Evolutionary conservation across 805 yeast genomes (phyloP), one percentile per base, ranked within the genome.

Genomic region (Isabelozyma gotoi): DNA sequence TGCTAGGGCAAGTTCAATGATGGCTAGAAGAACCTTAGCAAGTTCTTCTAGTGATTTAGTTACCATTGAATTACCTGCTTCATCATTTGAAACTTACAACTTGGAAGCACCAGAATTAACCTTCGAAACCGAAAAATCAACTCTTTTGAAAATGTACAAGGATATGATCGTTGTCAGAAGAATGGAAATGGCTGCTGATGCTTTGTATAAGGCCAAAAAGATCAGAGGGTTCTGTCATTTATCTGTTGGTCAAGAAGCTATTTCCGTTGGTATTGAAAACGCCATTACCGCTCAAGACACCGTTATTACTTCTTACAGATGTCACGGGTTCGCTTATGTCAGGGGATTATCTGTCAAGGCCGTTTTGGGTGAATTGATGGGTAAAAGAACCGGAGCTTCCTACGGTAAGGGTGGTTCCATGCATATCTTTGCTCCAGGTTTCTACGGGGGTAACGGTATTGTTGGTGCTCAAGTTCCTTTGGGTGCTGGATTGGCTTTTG

Each of bases 381-480:
- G 99, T 60, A 86, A 85, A 76, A 84, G 96, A 76, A 74, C 85
- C 45, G 98, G 99, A 78, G 95, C 88, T 48, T 86, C 97, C 35
- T 84, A 75, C 73, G 99, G 99, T 76, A 94, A 94, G 74, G 99
- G 99, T 77, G 99, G 99, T 59, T 94, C 99, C 53, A 94, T 94
- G 99, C 99, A 94, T 77, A 88, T 94, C 91, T 94, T 84, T 68
- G 88, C 96, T 39, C 84, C 85, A 38, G 95, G 95, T 49, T 94
- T 94, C 79, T 94, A 85, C 72, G 99, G 99, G 68, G 99, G 99
- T 74, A 94, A 94, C 74, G 99, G 99, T 78, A 94, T 94, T 68
- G 99, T 94, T 43, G 99, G 99, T 67, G 99, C 98, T 42, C 99
- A 94, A 76, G 97, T 94, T 45, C 96, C 99, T 51, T 80, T 94